phyloP scores from a whole-genome alignment of 352 stramenopile species.

The Globisporangium nagaii region DNA sequence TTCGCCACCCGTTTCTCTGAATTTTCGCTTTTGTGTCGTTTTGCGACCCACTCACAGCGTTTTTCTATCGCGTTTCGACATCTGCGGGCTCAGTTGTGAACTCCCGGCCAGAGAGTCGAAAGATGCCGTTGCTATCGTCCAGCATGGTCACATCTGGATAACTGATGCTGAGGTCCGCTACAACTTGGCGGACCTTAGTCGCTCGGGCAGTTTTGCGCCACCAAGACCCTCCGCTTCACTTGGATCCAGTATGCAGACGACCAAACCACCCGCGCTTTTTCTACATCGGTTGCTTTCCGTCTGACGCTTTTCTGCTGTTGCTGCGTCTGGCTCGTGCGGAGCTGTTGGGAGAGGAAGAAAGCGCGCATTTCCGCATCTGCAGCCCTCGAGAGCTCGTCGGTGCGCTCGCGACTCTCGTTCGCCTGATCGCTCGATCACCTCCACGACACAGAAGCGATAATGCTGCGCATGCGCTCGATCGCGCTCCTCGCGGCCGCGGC shows the following conservation, averaged over 20 bases:
- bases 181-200: too few species aligned
- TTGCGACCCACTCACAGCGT: not conserved
- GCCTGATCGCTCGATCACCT: not conserved
- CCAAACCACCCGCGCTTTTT: too few species aligned
- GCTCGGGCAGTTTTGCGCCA: too few species aligned
- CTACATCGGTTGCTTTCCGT: not conserved
- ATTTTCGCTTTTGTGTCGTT: not conserved
- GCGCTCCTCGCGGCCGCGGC: constrained; percentile 4
- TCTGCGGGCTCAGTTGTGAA: not conserved
- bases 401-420: too few species aligned
- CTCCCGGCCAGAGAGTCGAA: not conserved
- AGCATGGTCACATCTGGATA: too few species aligned
- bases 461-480: constrained; percentile 8
- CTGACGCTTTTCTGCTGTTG: too few species aligned
- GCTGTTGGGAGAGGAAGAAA: not conserved
- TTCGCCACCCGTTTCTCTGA: not conserved
- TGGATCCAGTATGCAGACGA: too few species aligned
- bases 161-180: too few species aligned
- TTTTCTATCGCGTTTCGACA: not conserved
- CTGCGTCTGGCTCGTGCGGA: too few species aligned
- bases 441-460: too few species aligned
- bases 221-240: too few species aligned
- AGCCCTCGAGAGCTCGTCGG: not conserved
- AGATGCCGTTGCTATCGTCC: too few species aligned
- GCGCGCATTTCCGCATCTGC: not conserved